Evolutionary conservation across 2,329 filamentous ascomycete genomes (phyloP), one percentile per base, ranked within the genome.

Genomic region (Diaporthe helianthi): DNA sequence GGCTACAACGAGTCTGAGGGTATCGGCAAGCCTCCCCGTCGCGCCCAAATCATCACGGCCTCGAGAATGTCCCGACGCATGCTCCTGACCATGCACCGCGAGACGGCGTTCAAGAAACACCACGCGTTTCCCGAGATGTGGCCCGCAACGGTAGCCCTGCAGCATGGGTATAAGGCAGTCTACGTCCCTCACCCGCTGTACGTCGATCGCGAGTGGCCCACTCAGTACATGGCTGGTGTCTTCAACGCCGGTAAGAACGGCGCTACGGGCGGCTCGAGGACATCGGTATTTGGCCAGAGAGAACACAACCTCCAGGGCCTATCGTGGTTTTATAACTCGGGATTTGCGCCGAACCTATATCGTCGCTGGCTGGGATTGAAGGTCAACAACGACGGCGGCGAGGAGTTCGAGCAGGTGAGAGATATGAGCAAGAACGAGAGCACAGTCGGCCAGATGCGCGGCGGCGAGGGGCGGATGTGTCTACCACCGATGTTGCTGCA

Each of bases 41-140:
- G 95, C 29, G 91, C 92, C 49, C 92, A 93, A 73, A 97, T 98
- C 80, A 95, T 97, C 78, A 95, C 94, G 0, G 91, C 94, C 0
- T 92, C 92, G 0, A 89, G 95, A 65, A 91, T 98, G 81, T 96
- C 92, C 15, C 89, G 90, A 60, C 89, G 89, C 55, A 88, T 98
- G 58, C 85, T 98, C 17, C 83, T 90, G 71, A 91, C 91, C 22
- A 98, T 98, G 95, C 95, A 98, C 83, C 87, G 89, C 67, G 94
- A 97, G 82, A 97, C 94, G 4, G 89, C 90, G 36, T 87, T 93
- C 75, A 90, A 91, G 76, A 94, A 94, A 75, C 92, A 97, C 79
- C 92, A 93, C 73, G 97, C 96, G 83, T 97, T 97, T 78, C 93
- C 94, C 0, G 95, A 98, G 80, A 98, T 98, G 94, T 98, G 93